Percentiles rank a stretch among this genome's conserved stretches.
Conservation (phyloP, 1,139 yeast genomes). For the Lodderomyces beijingensis region DNA sequence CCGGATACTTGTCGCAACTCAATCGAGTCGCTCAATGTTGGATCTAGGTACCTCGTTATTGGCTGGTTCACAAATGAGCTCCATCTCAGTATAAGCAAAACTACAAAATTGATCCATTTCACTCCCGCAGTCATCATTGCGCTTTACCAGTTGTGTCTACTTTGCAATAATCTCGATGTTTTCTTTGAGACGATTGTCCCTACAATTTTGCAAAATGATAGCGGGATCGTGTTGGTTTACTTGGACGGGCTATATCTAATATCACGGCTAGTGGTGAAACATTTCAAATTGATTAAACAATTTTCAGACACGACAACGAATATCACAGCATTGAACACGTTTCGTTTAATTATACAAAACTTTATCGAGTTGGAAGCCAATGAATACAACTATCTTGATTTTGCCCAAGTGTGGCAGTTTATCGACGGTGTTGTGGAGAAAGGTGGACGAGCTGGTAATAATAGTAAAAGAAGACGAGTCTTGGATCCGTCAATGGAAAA, state of each 20-base stretch:
- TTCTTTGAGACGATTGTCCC: conserved; percentile 40
- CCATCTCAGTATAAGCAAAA: conserved; percentile 24
- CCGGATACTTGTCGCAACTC: conserved; percentile 10
- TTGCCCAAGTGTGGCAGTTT: conserved; percentile 34
- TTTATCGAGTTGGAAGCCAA: conserved; percentile 33
- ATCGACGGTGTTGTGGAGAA: conserved; percentile 21
- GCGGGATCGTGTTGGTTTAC: conserved; percentile 38
- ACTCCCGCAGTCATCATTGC: conserved; percentile 29
- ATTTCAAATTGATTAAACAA: conserved; percentile 35
- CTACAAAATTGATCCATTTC: conserved; percentile 37
- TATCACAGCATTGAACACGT: conserved; percentile 13
- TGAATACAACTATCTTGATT: conserved; percentile 32
- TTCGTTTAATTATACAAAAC: conserved; percentile 28
- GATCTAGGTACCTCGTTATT: conserved; percentile 39
- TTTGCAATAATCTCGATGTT: conserved; percentile 35
- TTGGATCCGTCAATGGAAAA: no score
- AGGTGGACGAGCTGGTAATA: no score
- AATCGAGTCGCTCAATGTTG: conserved; percentile 21
- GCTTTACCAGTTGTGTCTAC: conserved; percentile 30
- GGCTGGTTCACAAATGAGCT: conserved; percentile 43
- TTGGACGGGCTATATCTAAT: conserved; percentile 39
- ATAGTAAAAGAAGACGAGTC: no score
- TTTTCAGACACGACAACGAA: conserved; percentile 22
- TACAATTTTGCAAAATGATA: conserved; percentile 36
- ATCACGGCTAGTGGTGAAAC: conserved; percentile 29